Base-by-base conservation (phyloP, 306 rosid species). In the Vigna trinervia region DNA sequence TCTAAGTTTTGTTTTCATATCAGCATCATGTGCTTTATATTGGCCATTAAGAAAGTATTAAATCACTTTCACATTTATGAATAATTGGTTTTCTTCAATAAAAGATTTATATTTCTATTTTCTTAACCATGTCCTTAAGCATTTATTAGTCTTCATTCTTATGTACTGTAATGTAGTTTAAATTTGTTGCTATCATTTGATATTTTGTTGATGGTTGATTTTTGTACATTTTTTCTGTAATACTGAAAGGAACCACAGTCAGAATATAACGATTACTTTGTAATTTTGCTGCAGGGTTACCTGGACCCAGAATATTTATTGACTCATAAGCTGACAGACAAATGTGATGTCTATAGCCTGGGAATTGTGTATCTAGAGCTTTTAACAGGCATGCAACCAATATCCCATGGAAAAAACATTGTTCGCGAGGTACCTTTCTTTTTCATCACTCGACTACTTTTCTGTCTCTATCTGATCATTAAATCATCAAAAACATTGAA, bases 341-440 rank as follows among this genome's bases (percentile, higher is more conserved):
- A 91, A 91, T 79, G 85, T 73, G 96, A 91, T 54, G 96, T 91
- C 23, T 91, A 91, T 79, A 91, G 96, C 80, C 83, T 91, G 5
- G 96, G 96, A 48, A 86, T 91, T 69, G 96, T 91, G 71, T 89
- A 81, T 77, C 83, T 91, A 38, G 93, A 89, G 84, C 93, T 91
- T 74, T 73, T 89, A 81, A 91, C 96, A 0, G 86, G 86, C 60
- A 84, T 81, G 90, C 86, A 69, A 17, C 96, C 96, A 2, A 91
- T 91, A 76, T 84, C 90, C n/a, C 90, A 84, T 32, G 96, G 96
- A 34, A 91, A 89, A 80, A 87, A 91, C 84, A 89, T 91, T 67
- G 96, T 84, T 61, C 96, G 96, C 1, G 96, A 91, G 96, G 93
- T 91, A 79, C 43, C 15, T 50, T n/a, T 39, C 15, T 39, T 61